Evolutionary conservation across 192 early-diverging fungal species (phyloP).

Genomic region (Coemansia sp.): DNA sequence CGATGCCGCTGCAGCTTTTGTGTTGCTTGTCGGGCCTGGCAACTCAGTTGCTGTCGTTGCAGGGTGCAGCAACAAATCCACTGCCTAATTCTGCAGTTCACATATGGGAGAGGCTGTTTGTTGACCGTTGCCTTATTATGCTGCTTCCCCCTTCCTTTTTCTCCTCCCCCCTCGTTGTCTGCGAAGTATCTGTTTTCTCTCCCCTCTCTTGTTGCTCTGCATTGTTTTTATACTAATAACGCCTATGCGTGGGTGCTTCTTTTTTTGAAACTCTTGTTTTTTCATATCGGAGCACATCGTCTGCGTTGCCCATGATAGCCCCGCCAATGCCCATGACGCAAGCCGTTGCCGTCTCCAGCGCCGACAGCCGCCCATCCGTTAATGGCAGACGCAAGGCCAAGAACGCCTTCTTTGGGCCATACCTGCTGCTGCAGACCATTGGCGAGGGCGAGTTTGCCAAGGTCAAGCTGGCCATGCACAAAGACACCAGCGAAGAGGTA

Average conservation of each 20-base stretch:
- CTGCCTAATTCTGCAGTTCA: not conserved
- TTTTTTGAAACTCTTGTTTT: constrained; percentile 3
- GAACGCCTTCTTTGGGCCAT: constrained; percentile 80
- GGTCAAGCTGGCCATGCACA: constrained; percentile 91
- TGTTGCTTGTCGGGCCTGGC: not conserved
- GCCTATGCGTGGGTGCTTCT: constrained; percentile 2
- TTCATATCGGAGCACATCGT: not conserved
- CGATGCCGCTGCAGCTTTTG: constrained; percentile 2
- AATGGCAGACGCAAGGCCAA: constrained; percentile 50
- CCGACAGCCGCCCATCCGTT: constrained; percentile 35
- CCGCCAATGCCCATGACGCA: constrained; percentile 53
- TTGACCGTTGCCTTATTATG: constrained; percentile 11
- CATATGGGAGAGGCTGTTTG: constrained; percentile 13
- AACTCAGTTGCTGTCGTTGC: constrained; percentile 3
- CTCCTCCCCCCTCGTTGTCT: constrained; percentile 1
- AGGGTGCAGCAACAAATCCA: constrained; percentile 8
- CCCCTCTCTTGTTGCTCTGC: constrained; percentile 8
- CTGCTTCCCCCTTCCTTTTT: constrained; percentile 9
- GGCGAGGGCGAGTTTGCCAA: constrained; percentile 99
- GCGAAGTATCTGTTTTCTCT: constrained; percentile 2
- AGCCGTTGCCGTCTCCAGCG: constrained; percentile 49
- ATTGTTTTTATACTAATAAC: constrained; percentile 15
- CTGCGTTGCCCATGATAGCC: constrained; percentile 34
- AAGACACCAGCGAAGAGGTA: constrained; percentile 66
- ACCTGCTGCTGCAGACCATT: constrained; percentile 91